Evolutionary conservation across 2,329 filamentous ascomycete species (phyloP).

Genomic region (Paraconiothyrium sp.): DNA sequence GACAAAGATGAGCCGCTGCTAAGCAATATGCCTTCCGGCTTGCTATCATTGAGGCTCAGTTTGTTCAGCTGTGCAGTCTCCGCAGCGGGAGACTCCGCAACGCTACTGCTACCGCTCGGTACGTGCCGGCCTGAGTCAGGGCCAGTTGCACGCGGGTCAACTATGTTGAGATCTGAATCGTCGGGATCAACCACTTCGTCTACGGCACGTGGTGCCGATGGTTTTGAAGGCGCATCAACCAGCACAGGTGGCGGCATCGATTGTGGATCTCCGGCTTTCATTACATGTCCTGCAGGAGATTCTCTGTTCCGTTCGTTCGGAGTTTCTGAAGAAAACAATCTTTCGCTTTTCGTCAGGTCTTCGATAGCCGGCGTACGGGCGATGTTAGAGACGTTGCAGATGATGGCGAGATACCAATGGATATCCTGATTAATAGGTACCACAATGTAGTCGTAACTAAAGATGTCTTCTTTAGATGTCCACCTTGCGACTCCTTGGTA

Average conservation of each 20-base stretch:
- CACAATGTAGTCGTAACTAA: conserved; percentile 86
- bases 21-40: conserved; percentile 22
- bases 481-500: conserved; percentile 87
- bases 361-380: conserved; percentile 36
- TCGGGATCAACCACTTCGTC: conserved; percentile 35
- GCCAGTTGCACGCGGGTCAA: conserved; percentile 29
- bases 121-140: background rate
- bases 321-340: background rate
- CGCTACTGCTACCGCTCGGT: background rate
- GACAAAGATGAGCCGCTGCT: conserved; percentile 21
- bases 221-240: background rate
- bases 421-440: conserved; percentile 86
- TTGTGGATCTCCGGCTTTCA: background rate
- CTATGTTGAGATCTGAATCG: conserved; percentile 28
- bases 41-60: conserved; percentile 20
- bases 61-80: conserved; percentile 18
- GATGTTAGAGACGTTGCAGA: conserved; percentile 85
- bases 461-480: conserved; percentile 86
- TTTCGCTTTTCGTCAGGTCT: background rate
- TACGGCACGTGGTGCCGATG: conserved; percentile 19
- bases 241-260: conserved; percentile 3
- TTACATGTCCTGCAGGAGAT: background rate
- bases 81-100: conserved; percentile 12
- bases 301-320: background rate
- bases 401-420: conserved; percentile 96